Evolutionary conservation across 129 eudicot genomes (phyloP).

Genomic region (Artemisia tridentata): DNA sequence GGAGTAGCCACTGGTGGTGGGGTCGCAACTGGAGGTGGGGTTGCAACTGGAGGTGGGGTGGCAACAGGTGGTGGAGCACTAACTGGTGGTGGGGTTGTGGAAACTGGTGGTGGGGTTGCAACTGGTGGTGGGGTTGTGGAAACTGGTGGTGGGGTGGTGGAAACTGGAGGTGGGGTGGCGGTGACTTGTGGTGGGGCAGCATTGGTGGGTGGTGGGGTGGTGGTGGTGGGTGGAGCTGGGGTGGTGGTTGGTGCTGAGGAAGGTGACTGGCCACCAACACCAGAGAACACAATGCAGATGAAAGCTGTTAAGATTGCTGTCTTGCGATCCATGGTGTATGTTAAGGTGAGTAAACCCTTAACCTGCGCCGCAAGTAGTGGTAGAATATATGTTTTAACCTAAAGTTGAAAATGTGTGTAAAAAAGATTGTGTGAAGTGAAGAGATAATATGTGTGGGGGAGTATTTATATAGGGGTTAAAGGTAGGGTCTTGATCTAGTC

Average conservation of each 20-base stretch:
- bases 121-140: conserved; percentile 40
- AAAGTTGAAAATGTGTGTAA: conserved; percentile 21
- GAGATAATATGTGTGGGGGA: not conserved
- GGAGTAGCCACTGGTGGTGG: conserved; percentile 48
- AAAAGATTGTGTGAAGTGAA: conserved; percentile 14
- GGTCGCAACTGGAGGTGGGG: conserved; percentile 37
- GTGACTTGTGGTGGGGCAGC: conserved; percentile 43
- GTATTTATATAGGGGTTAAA: conserved; percentile 21
- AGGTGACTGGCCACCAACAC: conserved; percentile 75
- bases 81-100: conserved; percentile 30
- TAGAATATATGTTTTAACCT: conserved; percentile 3
- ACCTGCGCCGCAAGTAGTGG: conserved; percentile 23
- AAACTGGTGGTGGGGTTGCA: conserved; percentile 31
- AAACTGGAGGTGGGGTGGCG: conserved; percentile 30
- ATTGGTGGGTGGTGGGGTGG: conserved; percentile 37
- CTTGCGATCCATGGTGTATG: conserved; percentile 46
- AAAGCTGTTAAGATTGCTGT: conserved; percentile 37
- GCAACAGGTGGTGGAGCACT: conserved; percentile 42
- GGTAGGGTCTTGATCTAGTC: conserved; percentile 20
- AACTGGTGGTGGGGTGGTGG: conserved; percentile 38
- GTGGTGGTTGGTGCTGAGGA: conserved; percentile 52
- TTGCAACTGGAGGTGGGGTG: conserved; percentile 28
- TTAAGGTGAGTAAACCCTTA: conserved; percentile 19
- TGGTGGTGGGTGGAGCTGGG: conserved; percentile 42
- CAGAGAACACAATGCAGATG: conserved; percentile 69